phyloP scores from a whole-genome alignment of 352 stramenopile species.

The Phytophthora tentaculata region DNA sequence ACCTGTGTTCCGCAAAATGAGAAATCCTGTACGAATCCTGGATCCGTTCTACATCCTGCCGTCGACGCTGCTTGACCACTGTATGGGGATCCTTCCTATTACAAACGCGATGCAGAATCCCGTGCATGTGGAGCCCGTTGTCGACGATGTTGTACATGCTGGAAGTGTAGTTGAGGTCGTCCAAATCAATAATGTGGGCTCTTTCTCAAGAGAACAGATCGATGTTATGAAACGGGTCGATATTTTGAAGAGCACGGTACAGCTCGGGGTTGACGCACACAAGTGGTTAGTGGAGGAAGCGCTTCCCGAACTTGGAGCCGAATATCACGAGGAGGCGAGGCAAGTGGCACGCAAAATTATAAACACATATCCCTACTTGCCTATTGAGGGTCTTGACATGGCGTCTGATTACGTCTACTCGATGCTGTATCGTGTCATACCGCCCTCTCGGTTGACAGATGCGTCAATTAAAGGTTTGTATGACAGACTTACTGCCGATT shows the following conservation, averaged over 20 bases:
- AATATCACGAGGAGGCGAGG: too few relatives aligned
- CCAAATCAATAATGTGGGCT: background rate
- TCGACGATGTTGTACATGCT: background rate
- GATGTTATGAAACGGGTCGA: background rate
- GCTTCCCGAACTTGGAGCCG: background rate
- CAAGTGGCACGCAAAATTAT: background rate
- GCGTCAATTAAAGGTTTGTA: too few relatives aligned
- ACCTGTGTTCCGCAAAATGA: background rate
- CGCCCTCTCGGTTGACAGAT: too few relatives aligned
- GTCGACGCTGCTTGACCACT: background rate
- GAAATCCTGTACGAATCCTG: background rate
- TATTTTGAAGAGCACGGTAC: background rate
- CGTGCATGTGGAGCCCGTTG: background rate
- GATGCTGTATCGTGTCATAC: background rate
- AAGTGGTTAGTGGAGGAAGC: background rate
- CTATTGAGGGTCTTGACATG: background rate
- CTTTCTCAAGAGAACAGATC: background rate
- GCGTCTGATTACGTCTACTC: background rate
- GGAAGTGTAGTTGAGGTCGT: background rate
- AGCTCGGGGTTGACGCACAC: background rate
- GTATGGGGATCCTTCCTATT: background rate
- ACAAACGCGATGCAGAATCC: background rate
- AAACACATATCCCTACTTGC: background rate
- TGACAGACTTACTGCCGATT: too few relatives aligned
- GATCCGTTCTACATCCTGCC: background rate